Conservation (phyloP, 805 yeast species). For the Teunomyces atbi region DNA sequence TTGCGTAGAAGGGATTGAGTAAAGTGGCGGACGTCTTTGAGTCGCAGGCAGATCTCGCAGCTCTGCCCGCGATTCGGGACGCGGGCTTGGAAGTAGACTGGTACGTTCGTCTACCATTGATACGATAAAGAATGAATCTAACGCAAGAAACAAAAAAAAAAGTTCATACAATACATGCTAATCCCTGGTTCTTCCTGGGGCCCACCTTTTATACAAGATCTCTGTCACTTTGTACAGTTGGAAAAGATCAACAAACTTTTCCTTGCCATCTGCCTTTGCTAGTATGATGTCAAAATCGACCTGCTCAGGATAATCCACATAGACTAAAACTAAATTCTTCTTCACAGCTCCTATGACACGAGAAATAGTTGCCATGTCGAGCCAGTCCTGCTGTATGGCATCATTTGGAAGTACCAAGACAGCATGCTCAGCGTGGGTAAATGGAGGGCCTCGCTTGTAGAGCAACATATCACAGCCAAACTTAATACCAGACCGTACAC, state of each 20-base stretch:
- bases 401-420: conserved; percentile 48
- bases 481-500: conserved; percentile 86
- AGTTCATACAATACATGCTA: conserved; percentile 22
- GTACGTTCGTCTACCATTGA: not conserved
- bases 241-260: conserved; percentile 30
- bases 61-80: not conserved
- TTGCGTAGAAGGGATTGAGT: conserved; percentile 26
- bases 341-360: conserved; percentile 87
- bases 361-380: conserved; percentile 54
- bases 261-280: conserved; percentile 14
- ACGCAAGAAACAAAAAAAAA: not conserved
- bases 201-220: conserved; percentile 75
- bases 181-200: conserved; percentile 80
- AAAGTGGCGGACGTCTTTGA: conserved; percentile 23
- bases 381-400: conserved; percentile 50
- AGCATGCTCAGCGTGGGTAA: conserved; percentile 89
- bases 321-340: conserved; percentile 69
- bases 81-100: not conserved
- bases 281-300: conserved; percentile 23
- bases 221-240: conserved; percentile 56
- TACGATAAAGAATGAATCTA: not conserved
- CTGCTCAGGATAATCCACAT: conserved; percentile 55
- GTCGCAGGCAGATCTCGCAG: not conserved
- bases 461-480: conserved; percentile 85
- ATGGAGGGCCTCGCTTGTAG: conserved; percentile 92